phyloP scores from a whole-genome alignment of 345 rosid genomes.

The Citrus hindsii region DNA sequence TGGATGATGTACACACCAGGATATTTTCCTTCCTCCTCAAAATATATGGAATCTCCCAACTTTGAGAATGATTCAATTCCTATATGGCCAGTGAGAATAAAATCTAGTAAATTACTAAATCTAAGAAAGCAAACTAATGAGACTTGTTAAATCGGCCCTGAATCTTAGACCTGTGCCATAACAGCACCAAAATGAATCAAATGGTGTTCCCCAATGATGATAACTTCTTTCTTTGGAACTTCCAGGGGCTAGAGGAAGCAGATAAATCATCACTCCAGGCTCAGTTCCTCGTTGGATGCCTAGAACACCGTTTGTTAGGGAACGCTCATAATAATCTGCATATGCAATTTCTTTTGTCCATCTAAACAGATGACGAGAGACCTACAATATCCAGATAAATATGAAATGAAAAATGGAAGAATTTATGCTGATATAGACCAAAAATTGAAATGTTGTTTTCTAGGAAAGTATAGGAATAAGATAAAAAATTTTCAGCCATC shows the following conservation, averaged over 20 bases:
- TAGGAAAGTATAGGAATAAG: background rate
- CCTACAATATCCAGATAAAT: constrained; percentile 20
- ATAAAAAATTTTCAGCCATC: background rate
- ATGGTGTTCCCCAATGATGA: constrained; percentile 47
- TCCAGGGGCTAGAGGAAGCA: constrained; percentile 48
- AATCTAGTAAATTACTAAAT: background rate
- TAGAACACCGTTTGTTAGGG: constrained; percentile 47
- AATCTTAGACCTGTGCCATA: constrained; percentile 46
- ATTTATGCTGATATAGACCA: too few species aligned
- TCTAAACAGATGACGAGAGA: constrained; percentile 45
- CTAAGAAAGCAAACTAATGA: background rate
- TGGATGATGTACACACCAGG: constrained; percentile 77
- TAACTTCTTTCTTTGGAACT: constrained; percentile 38
- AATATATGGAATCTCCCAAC: constrained; percentile 93
- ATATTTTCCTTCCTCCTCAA: constrained; percentile 61
- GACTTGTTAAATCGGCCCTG: background rate
- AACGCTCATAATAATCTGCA: constrained; percentile 57
- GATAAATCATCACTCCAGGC: constrained; percentile 51
- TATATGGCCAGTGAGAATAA: constrained; percentile 11
- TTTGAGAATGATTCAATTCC: constrained; percentile 90
- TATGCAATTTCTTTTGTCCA: constrained; percentile 56
- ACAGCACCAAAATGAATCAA: constrained; percentile 53
- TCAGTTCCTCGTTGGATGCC: constrained; percentile 53
- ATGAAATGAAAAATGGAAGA: background rate
- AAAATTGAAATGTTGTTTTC: background rate